Evolutionary conservation across 108 stramenopile species (phyloP).

Genomic region (Asterionellopsis glacialis): DNA sequence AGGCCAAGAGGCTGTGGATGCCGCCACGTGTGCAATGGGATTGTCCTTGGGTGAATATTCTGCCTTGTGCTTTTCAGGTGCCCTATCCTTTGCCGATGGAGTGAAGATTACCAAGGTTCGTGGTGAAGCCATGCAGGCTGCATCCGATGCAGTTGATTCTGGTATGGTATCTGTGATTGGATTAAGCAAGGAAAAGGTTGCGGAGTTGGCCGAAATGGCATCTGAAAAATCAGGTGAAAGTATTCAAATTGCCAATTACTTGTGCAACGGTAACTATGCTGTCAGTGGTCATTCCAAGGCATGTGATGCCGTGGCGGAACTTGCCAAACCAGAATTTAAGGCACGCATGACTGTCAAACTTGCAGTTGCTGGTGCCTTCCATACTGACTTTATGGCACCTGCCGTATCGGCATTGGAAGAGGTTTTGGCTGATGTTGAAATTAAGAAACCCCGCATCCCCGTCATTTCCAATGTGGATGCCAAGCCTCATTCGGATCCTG

Average conservation of each 20-base stretch:
- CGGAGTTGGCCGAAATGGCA: slow-evolving; percentile 81
- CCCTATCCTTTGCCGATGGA: slow-evolving; percentile 95
- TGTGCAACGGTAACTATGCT: slow-evolving; percentile 97
- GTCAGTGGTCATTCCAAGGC: slow-evolving; percentile 86
- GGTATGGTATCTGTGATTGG: slow-evolving; percentile 98
- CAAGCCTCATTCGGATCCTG: slow-evolving; percentile 93
- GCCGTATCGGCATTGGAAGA: slow-evolving; percentile 86
- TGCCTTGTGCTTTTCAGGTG: slow-evolving; percentile 96
- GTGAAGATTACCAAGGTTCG: slow-evolving; percentile 96
- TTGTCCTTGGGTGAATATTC: slow-evolving; percentile 95
- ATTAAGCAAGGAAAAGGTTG: slow-evolving; percentile 79
- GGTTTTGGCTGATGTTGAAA: slow-evolving; percentile 81
- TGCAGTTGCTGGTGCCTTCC: slow-evolving; percentile 97
- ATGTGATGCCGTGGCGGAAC: slow-evolving; percentile 79
- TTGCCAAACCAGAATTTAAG: slow-evolving; percentile 97
- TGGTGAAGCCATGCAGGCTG: slow-evolving; percentile 97
- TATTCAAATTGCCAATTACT: slow-evolving; percentile 92
- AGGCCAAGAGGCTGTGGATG: slow-evolving; percentile 87
- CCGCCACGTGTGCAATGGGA: slow-evolving; percentile 95
- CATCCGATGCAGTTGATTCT: slow-evolving; percentile 86
- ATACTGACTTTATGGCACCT: slow-evolving; percentile 96
- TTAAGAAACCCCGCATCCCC: slow-evolving; percentile 93
- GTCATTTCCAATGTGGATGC: slow-evolving; percentile 98
- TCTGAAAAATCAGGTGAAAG: slow-evolving; percentile 72
- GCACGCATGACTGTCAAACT: slow-evolving; percentile 97